Conservation (phyloP, 306 rosid species). For the Parietaria judaica region DNA sequence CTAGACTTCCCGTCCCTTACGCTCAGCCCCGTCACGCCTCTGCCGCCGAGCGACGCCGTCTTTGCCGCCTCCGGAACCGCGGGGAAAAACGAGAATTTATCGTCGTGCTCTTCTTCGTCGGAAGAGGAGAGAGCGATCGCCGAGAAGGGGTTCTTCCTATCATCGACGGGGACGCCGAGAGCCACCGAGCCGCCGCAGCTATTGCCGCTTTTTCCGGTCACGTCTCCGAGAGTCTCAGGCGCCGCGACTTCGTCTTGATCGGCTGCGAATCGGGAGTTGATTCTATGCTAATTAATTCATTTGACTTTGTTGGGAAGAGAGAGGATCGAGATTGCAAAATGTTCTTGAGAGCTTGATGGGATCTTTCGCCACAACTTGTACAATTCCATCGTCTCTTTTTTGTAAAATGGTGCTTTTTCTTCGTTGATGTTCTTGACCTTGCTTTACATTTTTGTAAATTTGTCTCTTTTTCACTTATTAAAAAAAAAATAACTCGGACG, state of each 20-base stretch:
- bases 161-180: conserved; percentile 71
- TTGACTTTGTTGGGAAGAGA: not conserved
- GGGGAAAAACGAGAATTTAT: conserved; percentile 42
- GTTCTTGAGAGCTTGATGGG: conserved; percentile 20
- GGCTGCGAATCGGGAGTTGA: conserved; percentile 1
- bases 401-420: not conserved
- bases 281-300: not conserved
- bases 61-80: conserved; percentile 24
- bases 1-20: conserved; percentile 81
- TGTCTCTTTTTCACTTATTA: too few species aligned
- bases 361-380: conserved; percentile 40
- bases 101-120: conserved; percentile 71
- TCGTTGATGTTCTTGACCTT: not conserved
- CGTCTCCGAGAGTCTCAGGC: conserved; percentile 79
- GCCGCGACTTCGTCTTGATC: conserved; percentile 45
- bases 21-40: conserved; percentile 88
- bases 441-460: too few species aligned
- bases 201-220: conserved; percentile 64
- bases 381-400: conserved; percentile 25
- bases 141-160: conserved; percentile 77
- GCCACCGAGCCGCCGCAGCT: conserved; percentile 69
- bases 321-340: conserved; percentile 7
- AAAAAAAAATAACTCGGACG: not conserved
- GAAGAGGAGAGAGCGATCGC: conserved; percentile 93
- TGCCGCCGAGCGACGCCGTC: conserved; percentile 28